These are phyloP conservation scores for Hypomyces rosellus DNA, from an alignment of 2,329 filamentous ascomycete genomes.

Conservation along the genomic window DNA sequence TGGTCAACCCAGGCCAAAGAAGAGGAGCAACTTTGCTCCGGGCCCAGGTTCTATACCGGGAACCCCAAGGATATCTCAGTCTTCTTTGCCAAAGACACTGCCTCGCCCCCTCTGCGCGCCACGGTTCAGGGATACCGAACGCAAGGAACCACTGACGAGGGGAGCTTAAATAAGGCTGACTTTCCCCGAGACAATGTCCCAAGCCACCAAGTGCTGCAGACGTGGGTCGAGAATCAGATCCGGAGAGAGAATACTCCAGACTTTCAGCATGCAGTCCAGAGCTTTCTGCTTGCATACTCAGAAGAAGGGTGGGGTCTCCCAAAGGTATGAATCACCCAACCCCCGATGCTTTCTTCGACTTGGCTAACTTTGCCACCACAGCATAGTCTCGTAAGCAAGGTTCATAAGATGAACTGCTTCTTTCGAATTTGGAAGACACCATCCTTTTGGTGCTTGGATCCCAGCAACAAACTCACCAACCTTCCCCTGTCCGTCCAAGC, in stretches of 20 bases:
- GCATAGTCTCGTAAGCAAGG: conserved; percentile 36
- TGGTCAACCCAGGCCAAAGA: conserved; percentile 30
- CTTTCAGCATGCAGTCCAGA: conserved; percentile 30
- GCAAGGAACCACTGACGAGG: conserved; percentile 23
- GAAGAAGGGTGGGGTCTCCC: conserved; percentile 31
- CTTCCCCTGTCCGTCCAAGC: conserved; percentile 36
- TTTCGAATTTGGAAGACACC: conserved; percentile 43
- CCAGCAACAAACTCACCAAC: conserved; percentile 29
- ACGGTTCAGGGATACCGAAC: conserved; percentile 33
- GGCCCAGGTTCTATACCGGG: conserved; percentile 31
- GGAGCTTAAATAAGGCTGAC: conserved; percentile 27
- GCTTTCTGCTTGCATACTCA: conserved; percentile 32
- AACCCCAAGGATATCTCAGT: conserved; percentile 31
- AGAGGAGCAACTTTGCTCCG: conserved; percentile 27
- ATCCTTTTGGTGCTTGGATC: conserved; percentile 35
- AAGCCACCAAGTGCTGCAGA: conserved; percentile 27
- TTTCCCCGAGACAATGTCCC: conserved; percentile 33
- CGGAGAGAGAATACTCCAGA: conserved; percentile 24
- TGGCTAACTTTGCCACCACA: conserved; percentile 21
- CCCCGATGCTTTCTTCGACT: neutral
- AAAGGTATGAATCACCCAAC: conserved; percentile 26
- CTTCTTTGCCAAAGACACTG: conserved; percentile 28
- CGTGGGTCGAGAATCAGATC: conserved; percentile 34
- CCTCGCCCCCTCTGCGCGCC: conserved; percentile 34
- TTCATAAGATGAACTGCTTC: conserved; percentile 43